These are phyloP conservation scores for Clonostachys solani DNA, from an alignment of 2,329 filamentous ascomycete species.

Conservation along the genomic window DNA sequence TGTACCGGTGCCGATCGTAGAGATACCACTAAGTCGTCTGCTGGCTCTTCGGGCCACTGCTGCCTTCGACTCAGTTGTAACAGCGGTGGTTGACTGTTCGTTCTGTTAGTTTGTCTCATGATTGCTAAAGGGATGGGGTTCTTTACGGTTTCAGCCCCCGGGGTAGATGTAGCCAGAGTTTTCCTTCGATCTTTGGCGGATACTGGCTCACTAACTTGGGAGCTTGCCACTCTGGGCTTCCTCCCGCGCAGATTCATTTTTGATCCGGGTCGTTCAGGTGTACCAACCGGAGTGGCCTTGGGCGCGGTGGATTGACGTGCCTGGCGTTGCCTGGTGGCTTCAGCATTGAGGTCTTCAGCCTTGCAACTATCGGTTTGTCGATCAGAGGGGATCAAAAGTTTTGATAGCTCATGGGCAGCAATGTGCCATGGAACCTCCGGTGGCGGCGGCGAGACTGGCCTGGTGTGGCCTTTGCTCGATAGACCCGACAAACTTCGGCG, in stretches of 20 bases:
- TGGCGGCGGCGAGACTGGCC: constrained; percentile 60
- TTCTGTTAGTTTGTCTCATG: too few species aligned
- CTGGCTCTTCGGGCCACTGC: constrained; percentile 20
- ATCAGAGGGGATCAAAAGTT: constrained; percentile 72
- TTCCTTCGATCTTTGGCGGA: constrained; percentile 46
- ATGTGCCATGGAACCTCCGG: constrained; percentile 83
- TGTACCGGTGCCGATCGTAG: constrained; percentile 21
- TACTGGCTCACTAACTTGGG: constrained; percentile 39
- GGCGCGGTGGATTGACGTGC: constrained; percentile 57
- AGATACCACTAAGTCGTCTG: constrained; percentile 46
- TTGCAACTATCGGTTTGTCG: constrained; percentile 73
- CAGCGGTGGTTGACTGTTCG: too few species aligned
- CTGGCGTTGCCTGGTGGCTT: constrained; percentile 56
- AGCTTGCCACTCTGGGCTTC: constrained; percentile 53
- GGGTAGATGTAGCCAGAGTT: constrained; percentile 49
- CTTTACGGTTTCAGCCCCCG: constrained; percentile 19
- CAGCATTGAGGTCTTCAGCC: constrained; percentile 72
- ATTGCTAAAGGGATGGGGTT: neutral
- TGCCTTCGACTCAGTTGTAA: too few species aligned
- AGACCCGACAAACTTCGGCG: constrained; percentile 59
- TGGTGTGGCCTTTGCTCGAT: constrained; percentile 10
- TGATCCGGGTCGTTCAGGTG: constrained; percentile 38
- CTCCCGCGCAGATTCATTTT: constrained; percentile 72
- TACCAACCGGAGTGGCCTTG: constrained; percentile 17
- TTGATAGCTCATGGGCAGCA: constrained; percentile 79